phyloP scores from a whole-genome alignment of 192 early-diverging fungal genomes.

The Podila verticillata region DNA sequence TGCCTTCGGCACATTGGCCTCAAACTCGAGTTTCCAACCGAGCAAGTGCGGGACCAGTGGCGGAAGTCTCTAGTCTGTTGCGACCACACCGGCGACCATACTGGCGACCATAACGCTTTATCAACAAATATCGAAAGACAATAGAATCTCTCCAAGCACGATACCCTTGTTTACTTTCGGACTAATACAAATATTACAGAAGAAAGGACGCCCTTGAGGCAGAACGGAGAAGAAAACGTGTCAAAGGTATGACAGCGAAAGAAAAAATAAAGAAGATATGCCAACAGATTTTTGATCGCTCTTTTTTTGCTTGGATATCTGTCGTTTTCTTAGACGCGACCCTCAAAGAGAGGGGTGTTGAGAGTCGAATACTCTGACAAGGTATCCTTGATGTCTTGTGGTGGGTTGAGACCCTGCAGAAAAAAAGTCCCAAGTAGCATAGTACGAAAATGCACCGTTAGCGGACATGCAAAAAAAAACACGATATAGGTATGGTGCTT shows the following conservation, averaged over 20 bases:
- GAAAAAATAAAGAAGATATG: neutral
- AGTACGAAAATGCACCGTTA: neutral
- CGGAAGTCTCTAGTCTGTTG: neutral
- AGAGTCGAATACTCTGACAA: conserved; percentile 1
- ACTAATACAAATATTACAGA: too few relatives aligned
- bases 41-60: conserved; percentile 9
- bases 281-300: neutral
- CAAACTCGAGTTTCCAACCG: conserved; percentile 1
- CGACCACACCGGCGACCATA: too few relatives aligned
- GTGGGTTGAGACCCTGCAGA: conserved; percentile 24
- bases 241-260: neutral
- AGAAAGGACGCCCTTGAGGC: too few relatives aligned
- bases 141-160: too few relatives aligned
- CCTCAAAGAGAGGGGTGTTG: conserved; percentile 34
- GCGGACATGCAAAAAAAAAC: neutral
- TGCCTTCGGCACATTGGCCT: neutral
- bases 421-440: neutral
- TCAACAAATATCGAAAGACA: neutral
- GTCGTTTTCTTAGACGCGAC: conserved; percentile 18
- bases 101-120: neutral
- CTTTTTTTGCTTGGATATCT: neutral
- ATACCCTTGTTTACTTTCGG: too few relatives aligned
- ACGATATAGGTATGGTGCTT: neutral
- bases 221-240: too few relatives aligned
- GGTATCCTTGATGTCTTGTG: conserved; percentile 35